A percentile compares a stretch with the other conserved stretches of the same genome.
Conservation (phyloP, 768 basidiomycete genomes). For the Obba rivulosa region DNA sequence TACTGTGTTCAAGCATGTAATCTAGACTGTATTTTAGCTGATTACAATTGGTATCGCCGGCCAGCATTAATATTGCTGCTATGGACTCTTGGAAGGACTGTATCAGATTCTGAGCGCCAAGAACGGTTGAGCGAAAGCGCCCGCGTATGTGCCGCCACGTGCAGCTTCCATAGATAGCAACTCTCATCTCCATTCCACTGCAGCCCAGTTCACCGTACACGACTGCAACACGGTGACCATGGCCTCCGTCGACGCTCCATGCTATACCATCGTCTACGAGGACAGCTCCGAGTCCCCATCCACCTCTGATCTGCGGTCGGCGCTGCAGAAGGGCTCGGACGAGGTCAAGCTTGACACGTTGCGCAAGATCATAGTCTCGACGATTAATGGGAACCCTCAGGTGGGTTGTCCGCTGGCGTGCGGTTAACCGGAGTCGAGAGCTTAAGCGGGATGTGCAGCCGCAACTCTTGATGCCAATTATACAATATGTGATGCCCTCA, state of each 20-base stretch:
- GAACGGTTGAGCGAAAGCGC: too few species aligned
- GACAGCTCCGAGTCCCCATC: constrained; percentile 70
- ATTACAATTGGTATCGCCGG: too few species aligned
- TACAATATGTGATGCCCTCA: constrained; percentile 95
- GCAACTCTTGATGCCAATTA: constrained; percentile 93
- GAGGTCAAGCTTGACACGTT: constrained; percentile 96
- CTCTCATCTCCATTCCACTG: constrained; percentile 14
- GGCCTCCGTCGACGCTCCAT: constrained; percentile 51
- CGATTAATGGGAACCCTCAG: constrained; percentile 92
- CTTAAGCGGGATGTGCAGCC: constrained; percentile 47
- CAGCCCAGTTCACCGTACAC: neutral
- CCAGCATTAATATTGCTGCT: too few species aligned
- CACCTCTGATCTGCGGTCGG: constrained; percentile 73
- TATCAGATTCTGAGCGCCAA: too few species aligned
- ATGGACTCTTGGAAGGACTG: too few species aligned
- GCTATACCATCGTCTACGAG: constrained; percentile 78
- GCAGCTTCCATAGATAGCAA: constrained; percentile 13
- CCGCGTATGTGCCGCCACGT: constrained; percentile 4
- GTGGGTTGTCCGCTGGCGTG: constrained; percentile 36
- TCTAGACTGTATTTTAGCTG: neutral
- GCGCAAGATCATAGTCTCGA: constrained; percentile 88
- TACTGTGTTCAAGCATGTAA: neutral
- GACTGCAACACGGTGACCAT: constrained; percentile 16
- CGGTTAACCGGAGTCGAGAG: constrained; percentile 1
- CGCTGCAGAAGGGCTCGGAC: constrained; percentile 92